Base-by-base conservation (phyloP, 805 yeast genomes). In the Yamadazyma paraphyllophila region DNA sequence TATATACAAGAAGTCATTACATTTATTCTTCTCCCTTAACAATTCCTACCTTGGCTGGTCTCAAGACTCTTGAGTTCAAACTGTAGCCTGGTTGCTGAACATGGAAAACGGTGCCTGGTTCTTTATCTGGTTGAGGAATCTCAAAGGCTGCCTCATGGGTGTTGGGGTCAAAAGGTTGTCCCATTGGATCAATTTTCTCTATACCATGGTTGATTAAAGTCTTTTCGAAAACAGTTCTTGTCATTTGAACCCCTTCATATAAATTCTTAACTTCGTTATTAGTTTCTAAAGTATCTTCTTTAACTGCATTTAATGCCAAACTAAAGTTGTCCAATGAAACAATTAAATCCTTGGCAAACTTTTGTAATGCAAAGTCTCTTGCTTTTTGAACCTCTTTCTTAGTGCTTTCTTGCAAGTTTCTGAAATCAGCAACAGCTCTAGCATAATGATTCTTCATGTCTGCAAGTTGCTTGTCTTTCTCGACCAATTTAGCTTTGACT, bases 31-130 rank as follows among this genome's bases (percentile, higher is more conserved):
- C 58, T 49, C 67, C 80, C 71, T 85, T 88, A 54, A 90, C 97
- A 60, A 90, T 80, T 57, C 97, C 97, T 54, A 90, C 97, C 76
- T 90, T 90, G 48, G 97, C 96, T 27, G 97, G 96, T 71, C 97
- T 81, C 63, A 90, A 77, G 29, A 90, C 96, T 64, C 97, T 80
- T 57, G 85, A 81, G 71, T 89, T 89, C 60, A 89, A 76, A 48
- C 84, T 82, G 72, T 83, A 90, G 36, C 97, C 97, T 17, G 84
- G 78, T 70, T 87, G 96, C 71, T 90, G 96, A 49, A 91, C 97
- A 60, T 81, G 88, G 81, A 91, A 86, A 48, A 90, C 88, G 24
- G 96, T 85, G 49, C 96, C 96, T 13, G 96, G 88, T 67, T 87
- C 92, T 67, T 88, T 88, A 56, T 81, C 94, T 40, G 91, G 88